Base-by-base conservation (phyloP, 2,329 filamentous ascomycete species). In the Neophaeococcomyces aloes region DNA sequence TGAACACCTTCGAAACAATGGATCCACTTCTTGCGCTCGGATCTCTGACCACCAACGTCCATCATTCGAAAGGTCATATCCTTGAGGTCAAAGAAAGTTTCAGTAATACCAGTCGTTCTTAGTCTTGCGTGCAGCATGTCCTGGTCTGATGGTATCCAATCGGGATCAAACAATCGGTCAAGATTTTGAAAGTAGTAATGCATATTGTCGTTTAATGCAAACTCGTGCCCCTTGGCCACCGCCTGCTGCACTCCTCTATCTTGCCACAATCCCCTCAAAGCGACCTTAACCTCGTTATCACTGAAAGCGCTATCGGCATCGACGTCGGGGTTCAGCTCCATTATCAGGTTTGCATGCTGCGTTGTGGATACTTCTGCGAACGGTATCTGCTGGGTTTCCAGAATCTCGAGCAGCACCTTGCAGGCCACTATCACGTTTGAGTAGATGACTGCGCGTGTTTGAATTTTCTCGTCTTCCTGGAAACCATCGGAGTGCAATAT, bases 21-120 rank as follows among this genome's bases (percentile, higher is more conserved):
- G 51, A 94, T 94, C 87, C 87, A 94, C 71, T 94, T 94, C 75
- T 94, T 94, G 50, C 87, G 82, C 65, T 94, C 87, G 21, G 87
- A 94, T 56, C 87, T 75, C 62, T 94, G 87, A 46, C 87, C 87
- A 61, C 87, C 87, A 36, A 94, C 87, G 58, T 94, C 87, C 64
- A 94, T 94, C 87, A 96, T 95, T 57, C 87, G 83, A 67, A 95
- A 95, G 51, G 87, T 94, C 56, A 95, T 75, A 58, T 89, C 82
- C 48, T 87, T 87, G 11, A 94, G 75, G 62, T 94, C 86, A 63
- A 96, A 96, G 50, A 89, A 76, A 2, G 88, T 94, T 65, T 96
- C 89, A 39, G 86, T 95, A 56, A 96, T 96, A 56, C 89, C 89
- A 2, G 91, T 96, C 14, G 89, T 96, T 57, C 87, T 77, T 63